phyloP scores from a whole-genome alignment of 306 rosid species.

The Adenanthera pavonina region DNA sequence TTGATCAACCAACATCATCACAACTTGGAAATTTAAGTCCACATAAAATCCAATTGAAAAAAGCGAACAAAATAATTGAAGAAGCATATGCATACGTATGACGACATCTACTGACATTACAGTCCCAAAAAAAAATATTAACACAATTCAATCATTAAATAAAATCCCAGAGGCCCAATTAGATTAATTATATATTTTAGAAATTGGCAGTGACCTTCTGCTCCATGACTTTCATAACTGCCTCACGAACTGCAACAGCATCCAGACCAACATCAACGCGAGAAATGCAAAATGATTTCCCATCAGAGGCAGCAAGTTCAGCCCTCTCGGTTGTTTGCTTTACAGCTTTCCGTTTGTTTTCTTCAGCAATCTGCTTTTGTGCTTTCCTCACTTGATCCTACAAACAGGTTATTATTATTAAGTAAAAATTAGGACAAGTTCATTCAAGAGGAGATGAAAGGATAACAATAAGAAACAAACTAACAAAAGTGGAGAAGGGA shows the following conservation, averaged over 20 bases:
- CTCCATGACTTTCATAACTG: constrained; percentile 76
- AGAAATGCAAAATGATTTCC: constrained; percentile 77
- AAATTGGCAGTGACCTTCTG: constrained; percentile 62
- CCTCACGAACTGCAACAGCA: constrained; percentile 96
- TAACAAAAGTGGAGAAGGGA: not conserved
- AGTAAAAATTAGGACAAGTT: constrained; percentile 4
- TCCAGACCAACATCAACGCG: constrained; percentile 87
- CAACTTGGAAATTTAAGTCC: constrained; percentile 35
- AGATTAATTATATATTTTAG: constrained; percentile 8
- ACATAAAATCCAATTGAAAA: constrained; percentile 13
- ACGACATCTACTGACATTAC: constrained; percentile 12
- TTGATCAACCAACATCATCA: constrained; percentile 39
- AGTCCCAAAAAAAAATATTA: constrained; percentile 17
- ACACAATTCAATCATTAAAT: constrained; percentile 14
- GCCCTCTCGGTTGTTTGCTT: constrained; percentile 69
- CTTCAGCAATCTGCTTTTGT: constrained; percentile 88
- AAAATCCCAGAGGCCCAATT: constrained; percentile 21
- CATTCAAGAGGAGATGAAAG: not conserved
- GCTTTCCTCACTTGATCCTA: constrained; percentile 84
- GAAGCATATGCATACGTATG: constrained; percentile 10
- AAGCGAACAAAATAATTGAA: constrained; percentile 1
- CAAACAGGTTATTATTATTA: constrained; percentile 26
- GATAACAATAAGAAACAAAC: constrained; percentile 20
- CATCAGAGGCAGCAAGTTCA: constrained; percentile 68
- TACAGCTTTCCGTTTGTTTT: constrained; percentile 81